phyloP scores from a whole-genome alignment of 2,329 filamentous ascomycete species.

The Arachnomyces sp. region DNA sequence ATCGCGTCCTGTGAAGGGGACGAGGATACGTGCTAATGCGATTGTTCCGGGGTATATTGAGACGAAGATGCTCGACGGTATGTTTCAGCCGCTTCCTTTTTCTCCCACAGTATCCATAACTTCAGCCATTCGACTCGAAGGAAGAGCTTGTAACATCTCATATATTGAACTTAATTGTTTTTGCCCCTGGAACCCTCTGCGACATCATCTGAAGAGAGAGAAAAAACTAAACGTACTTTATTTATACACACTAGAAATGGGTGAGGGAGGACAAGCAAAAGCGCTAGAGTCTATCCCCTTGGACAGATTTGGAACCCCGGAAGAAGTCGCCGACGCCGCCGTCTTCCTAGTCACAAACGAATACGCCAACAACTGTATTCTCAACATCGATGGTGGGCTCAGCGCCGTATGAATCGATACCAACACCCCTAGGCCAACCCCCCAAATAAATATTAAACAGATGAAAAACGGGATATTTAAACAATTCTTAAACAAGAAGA shows the following conservation, averaged over 20 bases:
- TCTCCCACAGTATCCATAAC: slow-evolving; percentile 1
- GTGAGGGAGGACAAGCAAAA: slow-evolving; percentile 20
- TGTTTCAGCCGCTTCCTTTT: slow-evolving; percentile 21
- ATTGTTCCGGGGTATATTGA: slow-evolving; percentile 77
- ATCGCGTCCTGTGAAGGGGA: slow-evolving; percentile 57
- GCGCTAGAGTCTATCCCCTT: slow-evolving; percentile 51
- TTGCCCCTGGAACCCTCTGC: too few relatives aligned
- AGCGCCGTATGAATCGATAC: slow-evolving; percentile 50
- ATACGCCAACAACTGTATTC: slow-evolving; percentile 79
- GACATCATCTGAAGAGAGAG: too few relatives aligned
- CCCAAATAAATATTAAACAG: slow-evolving; percentile 2
- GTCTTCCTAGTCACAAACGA: slow-evolving; percentile 68
- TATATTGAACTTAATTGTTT: too few relatives aligned
- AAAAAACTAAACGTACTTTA: not conserved
- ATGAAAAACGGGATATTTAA: slow-evolving; percentile 13
- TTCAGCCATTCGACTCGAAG: not conserved
- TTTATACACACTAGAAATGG: slow-evolving; percentile 34
- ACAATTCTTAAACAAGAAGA: slow-evolving; percentile 14
- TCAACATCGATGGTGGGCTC: slow-evolving; percentile 79
- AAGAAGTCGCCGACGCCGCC: slow-evolving; percentile 76
- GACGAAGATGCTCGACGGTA: slow-evolving; percentile 71
- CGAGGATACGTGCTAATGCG: slow-evolving; percentile 65
- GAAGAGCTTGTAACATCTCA: too few relatives aligned
- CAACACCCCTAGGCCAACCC: not conserved
- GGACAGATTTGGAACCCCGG: slow-evolving; percentile 57